phyloP scores from a whole-genome alignment of 352 stramenopile genomes.

The Pythium angustatum region DNA sequence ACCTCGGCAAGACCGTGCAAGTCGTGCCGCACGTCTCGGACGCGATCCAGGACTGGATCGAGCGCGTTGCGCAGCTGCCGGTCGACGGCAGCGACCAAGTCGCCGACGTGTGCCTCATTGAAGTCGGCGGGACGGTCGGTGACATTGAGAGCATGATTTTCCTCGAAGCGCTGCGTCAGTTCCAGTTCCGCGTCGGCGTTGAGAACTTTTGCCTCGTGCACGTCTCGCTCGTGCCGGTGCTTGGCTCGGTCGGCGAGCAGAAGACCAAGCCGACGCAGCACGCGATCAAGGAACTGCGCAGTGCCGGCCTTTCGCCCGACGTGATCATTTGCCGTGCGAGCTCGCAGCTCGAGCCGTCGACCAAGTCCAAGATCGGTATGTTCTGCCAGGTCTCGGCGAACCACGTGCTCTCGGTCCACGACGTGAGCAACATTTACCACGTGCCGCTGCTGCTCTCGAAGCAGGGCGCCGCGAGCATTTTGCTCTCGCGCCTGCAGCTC shows the following conservation, averaged over 20 bases:
- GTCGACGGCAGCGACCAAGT: slow-evolving; percentile 85
- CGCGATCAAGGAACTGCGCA: slow-evolving; percentile 97
- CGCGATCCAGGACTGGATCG: slow-evolving; percentile 97
- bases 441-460: slow-evolving; percentile 97
- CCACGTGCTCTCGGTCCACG: slow-evolving; percentile 97
- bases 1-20: slow-evolving; percentile 99
- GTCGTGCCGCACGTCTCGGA: slow-evolving; percentile 97
- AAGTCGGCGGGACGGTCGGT: slow-evolving; percentile 99
- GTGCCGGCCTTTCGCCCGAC: slow-evolving; percentile 94
- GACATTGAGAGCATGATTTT: slow-evolving; percentile 99
- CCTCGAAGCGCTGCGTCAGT: slow-evolving; percentile 99
- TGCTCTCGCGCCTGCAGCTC: slow-evolving; percentile 92
- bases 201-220: slow-evolving; percentile 99
- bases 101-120: slow-evolving; percentile 98
- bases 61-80: slow-evolving; percentile 95
- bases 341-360: slow-evolving; percentile 91
- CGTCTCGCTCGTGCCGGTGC: slow-evolving; percentile 98
- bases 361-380: slow-evolving; percentile 96
- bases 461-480: slow-evolving; percentile 93
- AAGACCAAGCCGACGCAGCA: slow-evolving; percentile 99
- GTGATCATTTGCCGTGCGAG: slow-evolving; percentile 97
- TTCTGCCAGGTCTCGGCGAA: slow-evolving; percentile 97
- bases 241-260: slow-evolving; percentile 98
- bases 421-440: slow-evolving; percentile 99
- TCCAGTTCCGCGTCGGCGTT: slow-evolving; percentile 97